Evolutionary conservation across 1,284 basidiomycete species (phyloP).

Genomic region (Ceratobasidium sp.): DNA sequence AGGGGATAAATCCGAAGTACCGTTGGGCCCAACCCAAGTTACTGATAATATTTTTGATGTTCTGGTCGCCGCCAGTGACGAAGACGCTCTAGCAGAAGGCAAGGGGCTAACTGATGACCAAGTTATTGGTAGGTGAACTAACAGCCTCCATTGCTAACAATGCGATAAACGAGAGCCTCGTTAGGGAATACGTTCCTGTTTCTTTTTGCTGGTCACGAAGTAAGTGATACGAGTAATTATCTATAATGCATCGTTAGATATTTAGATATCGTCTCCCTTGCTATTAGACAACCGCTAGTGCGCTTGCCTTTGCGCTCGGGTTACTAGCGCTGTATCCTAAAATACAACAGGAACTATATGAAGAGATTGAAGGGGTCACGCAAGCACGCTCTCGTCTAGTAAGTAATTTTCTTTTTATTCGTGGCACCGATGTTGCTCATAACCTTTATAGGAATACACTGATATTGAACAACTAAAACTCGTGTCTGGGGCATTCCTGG

Average conservation of each 20-base stretch:
- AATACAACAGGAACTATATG: conserved; percentile 24
- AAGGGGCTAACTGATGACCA: neutral
- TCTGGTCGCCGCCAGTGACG: conserved; percentile 7
- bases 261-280: too few species aligned
- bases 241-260: too few species aligned
- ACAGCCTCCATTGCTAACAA: neutral
- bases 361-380: conserved; percentile 23
- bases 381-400: neutral
- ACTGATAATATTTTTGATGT: neutral
- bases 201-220: conserved; percentile 31
- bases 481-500: conserved; percentile 7
- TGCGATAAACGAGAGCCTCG: neutral
- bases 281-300: conserved; percentile 36
- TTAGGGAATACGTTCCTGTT: conserved; percentile 21
- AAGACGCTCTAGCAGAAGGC: neutral
- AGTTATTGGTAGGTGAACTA: neutral
- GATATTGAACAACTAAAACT: conserved; percentile 13
- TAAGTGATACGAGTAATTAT: neutral
- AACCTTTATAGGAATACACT: conserved; percentile 12
- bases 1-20: neutral
- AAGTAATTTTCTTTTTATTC: neutral
- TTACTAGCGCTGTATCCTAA: conserved; percentile 21
- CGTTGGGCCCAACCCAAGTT: neutral
- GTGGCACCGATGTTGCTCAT: neutral
- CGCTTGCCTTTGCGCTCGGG: conserved; percentile 25